phyloP scores from a whole-genome alignment of 805 yeast genomes.

The Metschnikowia amazonensis region DNA sequence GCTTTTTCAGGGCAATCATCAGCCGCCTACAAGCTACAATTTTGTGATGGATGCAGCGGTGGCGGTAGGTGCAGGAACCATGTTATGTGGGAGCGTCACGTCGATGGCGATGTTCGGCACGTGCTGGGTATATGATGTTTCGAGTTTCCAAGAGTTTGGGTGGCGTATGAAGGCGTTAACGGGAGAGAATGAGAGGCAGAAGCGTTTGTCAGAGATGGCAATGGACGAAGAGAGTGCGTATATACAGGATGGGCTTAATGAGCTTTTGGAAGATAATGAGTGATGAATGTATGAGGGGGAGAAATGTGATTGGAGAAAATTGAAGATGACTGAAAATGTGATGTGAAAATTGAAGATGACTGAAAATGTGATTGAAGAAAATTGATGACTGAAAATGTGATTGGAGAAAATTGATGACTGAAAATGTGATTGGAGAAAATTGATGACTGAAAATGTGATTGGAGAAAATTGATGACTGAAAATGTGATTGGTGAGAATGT shows the following conservation, averaged over 20 bases:
- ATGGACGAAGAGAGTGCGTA: conserved; percentile 58
- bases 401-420: too few species aligned
- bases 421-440: too few species aligned
- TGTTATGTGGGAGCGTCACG: conserved; percentile 67
- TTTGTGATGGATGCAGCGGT: conserved; percentile 79
- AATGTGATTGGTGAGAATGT: too few species aligned
- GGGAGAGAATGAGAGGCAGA: conserved; percentile 66
- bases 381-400: too few species aligned
- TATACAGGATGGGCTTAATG: conserved; percentile 53
- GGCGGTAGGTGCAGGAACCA: conserved; percentile 79
- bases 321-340: too few species aligned
- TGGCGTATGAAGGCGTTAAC: conserved; percentile 56
- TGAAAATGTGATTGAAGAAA: too few species aligned
- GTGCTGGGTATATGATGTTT: conserved; percentile 77
- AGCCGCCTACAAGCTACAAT: conserved; percentile 73
- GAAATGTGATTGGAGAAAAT: too few species aligned
- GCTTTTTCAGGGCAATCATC: conserved; percentile 78
- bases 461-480: too few species aligned
- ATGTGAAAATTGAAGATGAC: too few species aligned
- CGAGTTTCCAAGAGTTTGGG: conserved; percentile 67
- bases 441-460: too few species aligned
- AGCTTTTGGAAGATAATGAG: conserved; percentile 47
- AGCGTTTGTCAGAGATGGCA: conserved; percentile 41
- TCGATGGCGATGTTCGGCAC: conserved; percentile 71
- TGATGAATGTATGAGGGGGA: too few species aligned